phyloP scores from a whole-genome alignment of 768 basidiomycete species.

The Pleurotus salmoneostramineus region DNA sequence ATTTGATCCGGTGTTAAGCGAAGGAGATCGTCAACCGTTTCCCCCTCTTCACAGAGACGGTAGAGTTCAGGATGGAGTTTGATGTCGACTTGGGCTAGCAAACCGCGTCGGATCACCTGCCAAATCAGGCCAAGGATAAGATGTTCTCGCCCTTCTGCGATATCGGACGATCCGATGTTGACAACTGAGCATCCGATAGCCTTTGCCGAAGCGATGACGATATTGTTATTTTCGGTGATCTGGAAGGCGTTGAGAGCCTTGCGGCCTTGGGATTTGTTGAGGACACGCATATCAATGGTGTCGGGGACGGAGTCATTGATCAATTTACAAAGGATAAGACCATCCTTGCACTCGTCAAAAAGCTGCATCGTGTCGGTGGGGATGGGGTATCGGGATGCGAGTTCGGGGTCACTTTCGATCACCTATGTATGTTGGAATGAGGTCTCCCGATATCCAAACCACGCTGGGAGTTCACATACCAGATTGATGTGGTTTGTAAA shows the following conservation, averaged over 20 bases:
- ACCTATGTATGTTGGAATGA: constrained; percentile 47
- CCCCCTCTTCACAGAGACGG: constrained; percentile 92
- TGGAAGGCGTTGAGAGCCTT: constrained; percentile 97
- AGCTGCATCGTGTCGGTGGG: constrained; percentile 97
- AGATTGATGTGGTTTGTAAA: constrained; percentile 99
- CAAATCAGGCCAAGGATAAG: constrained; percentile 97
- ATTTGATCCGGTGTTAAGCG: constrained; percentile 96
- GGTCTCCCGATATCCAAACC: not conserved
- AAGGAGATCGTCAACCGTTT: constrained; percentile 95
- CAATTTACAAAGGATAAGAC: constrained; percentile 94
- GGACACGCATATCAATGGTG: constrained; percentile 96
- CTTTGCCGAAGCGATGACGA: constrained; percentile 97
- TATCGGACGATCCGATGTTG: constrained; percentile 93
- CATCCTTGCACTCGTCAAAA: constrained; percentile 95
- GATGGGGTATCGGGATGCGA: constrained; percentile 81
- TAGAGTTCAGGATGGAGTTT: constrained; percentile 98
- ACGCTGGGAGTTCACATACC: constrained; percentile 39
- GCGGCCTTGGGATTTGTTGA: constrained; percentile 79
- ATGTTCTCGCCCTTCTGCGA: constrained; percentile 92
- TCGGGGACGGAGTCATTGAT: constrained; percentile 99
- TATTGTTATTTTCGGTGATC: constrained; percentile 99
- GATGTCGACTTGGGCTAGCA: constrained; percentile 95
- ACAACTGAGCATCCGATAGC: constrained; percentile 98
- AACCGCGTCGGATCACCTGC: constrained; percentile 94
- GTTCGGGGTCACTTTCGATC: constrained; percentile 85